Evolutionary conservation across 2,329 filamentous ascomycete genomes (phyloP), one percentile per base, ranked within the genome.

Genomic region (Fusarium compactum): DNA sequence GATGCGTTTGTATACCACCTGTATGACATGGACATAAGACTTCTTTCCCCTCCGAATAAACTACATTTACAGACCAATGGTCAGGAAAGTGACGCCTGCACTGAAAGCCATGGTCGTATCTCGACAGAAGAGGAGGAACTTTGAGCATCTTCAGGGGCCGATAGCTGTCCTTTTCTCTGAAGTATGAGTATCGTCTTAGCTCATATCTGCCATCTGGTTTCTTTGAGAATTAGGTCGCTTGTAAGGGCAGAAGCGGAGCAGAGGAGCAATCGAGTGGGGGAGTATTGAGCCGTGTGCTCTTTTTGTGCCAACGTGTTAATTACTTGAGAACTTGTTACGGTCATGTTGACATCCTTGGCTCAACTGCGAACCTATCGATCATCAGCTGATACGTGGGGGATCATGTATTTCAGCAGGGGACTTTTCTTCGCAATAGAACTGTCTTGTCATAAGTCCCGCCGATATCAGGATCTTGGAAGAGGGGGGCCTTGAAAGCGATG

Each of bases 1-100:
- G 63, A 45, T 38, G 62, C 47, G 11, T 58, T 68, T 65, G 65
- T 70, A 54, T 55, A 55, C 67, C 58, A 65, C 58, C 34, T 60
- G 24, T 30, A 41, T 24, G 48, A 57, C 46, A 52, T 53, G 50
- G 30, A 47, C 25, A 43, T 34, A 43, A 53, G 47, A 59, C 43
- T 60, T 70, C 63, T n/a, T 15, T 38, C 53, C 32, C 40, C 50
- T 20, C 24, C 11, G 44, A 45, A 46, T 47, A 66, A 58, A 57
- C 20, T 27, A 47, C 27, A 66, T 62, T 58, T 51, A 32, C 51
- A 43, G 60, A 40, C 45, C 46, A 64, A 56, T n/a, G 53, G 59
- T 29, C 55, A 69, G 48, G 48, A 53, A 34, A 34, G 22, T 38
- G 61, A 45, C 51, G 34, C 43, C 24, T 43, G 38, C 45, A 55